phyloP scores from a whole-genome alignment of 495 filamentous ascomycete genomes.

The Talaromyces ruber region DNA sequence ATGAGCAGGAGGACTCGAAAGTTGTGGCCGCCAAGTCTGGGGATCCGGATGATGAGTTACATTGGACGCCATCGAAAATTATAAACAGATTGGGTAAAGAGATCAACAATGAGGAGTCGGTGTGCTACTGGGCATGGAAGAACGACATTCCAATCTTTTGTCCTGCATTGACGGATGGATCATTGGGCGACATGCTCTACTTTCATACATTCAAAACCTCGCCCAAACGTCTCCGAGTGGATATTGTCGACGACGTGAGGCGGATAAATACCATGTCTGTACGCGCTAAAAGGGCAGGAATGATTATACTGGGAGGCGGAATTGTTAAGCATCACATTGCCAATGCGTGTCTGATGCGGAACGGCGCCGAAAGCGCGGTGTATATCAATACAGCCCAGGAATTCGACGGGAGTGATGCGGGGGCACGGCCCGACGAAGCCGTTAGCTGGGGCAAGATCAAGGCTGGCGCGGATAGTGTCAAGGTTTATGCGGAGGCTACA shows the following conservation, averaged over 20 bases:
- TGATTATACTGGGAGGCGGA: conserved; percentile 91
- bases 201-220: conserved; percentile 89
- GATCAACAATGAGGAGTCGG: conserved; percentile 80
- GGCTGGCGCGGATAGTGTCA: conserved; percentile 72
- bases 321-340: conserved; percentile 96
- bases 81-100: conserved; percentile 82
- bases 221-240: conserved; percentile 67
- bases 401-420: conserved; percentile 95
- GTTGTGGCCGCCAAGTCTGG: conserved; percentile 31
- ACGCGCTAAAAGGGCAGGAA: conserved; percentile 72
- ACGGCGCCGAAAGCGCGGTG: conserved; percentile 91
- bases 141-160: conserved; percentile 96
- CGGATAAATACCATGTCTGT: conserved; percentile 85
- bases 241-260: conserved; percentile 85
- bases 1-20: conserved; percentile 76
- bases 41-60: conserved; percentile 56
- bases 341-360: conserved; percentile 93
- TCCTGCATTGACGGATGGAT: conserved; percentile 90
- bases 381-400: conserved; percentile 96
- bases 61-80: conserved; percentile 87
- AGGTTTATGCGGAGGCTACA: conserved; percentile 91
- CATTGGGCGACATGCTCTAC: conserved; percentile 93
- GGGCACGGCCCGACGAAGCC: conserved; percentile 90
- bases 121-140: conserved; percentile 90
- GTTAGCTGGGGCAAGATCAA: conserved; percentile 99